A percentile compares a stretch with the other conserved stretches of the same genome.
These are phyloP conservation scores for Chlorella sp. DNA, from an alignment of 139 green algal genomes.

Conservation along the genomic window DNA sequence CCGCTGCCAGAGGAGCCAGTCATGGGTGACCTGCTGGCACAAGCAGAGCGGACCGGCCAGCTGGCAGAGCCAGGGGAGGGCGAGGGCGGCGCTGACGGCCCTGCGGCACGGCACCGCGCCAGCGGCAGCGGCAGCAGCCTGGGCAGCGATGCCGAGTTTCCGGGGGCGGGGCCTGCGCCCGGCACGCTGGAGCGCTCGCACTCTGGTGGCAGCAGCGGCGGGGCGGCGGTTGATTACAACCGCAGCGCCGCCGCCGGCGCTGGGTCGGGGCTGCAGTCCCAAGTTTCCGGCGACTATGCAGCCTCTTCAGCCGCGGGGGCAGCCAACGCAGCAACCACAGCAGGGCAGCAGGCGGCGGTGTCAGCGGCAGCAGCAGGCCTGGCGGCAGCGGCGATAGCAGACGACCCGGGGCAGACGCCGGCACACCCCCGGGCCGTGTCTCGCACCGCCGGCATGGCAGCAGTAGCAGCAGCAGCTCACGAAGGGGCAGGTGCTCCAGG, in stretches of 20 bases:
- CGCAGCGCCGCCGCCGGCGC: background rate
- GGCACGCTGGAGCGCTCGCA: background rate
- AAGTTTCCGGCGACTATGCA: background rate
- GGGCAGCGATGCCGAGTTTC: slow-evolving; percentile 9
- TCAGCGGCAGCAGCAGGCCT: background rate
- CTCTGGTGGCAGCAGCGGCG: background rate
- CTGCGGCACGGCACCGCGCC: background rate
- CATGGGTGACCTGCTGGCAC: slow-evolving; percentile 70
- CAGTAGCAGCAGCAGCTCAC: background rate
- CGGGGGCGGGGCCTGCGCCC: background rate
- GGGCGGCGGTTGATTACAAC: background rate
- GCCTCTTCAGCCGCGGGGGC: slow-evolving; percentile 6
- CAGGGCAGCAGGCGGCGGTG: background rate
- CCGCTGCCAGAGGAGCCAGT: slow-evolving; percentile 77
- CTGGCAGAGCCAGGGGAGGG: background rate
- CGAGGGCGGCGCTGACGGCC: background rate
- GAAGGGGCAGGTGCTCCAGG: background rate
- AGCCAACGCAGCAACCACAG: background rate
- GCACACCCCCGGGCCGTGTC: background rate
- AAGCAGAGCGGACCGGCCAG: background rate
- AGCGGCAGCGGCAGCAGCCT: slow-evolving; percentile 23
- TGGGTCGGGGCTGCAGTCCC: background rate
- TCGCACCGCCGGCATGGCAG: slow-evolving; percentile 1
- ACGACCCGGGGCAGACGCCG: background rate
- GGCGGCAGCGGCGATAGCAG: background rate